Base-by-base conservation (phyloP, 257 asterid species). In the Knoxia roxburghii region DNA sequence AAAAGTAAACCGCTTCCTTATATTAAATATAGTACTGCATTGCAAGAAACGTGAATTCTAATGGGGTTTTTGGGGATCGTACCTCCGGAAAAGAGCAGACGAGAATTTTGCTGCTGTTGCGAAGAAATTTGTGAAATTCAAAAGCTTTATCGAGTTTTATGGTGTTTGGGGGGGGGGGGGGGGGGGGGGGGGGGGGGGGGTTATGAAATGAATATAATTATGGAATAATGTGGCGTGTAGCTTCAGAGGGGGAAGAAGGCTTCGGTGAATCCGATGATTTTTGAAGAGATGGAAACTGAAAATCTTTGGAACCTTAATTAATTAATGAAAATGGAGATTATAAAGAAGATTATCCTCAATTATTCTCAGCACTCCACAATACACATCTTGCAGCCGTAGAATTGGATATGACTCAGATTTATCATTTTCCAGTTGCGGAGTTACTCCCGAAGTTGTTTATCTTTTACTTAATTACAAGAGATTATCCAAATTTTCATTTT, bases 241-340 rank as follows among this genome's bases (percentile, higher is more conserved):
- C 14, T 46, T 40, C 52, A n/a, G 66, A 64, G 39, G 29, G 35
- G 56, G 21, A 24, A 40, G 23, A 26, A 48, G 30, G 73, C 83
- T 57, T 75, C 30, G 83, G 71, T 63, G 54, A 21, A 65, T 72
- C 75, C 80, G 83, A 30, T 39, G 53, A 57, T 40, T 24, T 41
- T 41, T 11, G 71, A 56, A 30, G 76, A 53, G 40, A 20, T 37
- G 48, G 68, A 30, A 50, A 37, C 14, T 26, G 54, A 48, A 26
- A 41, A 54, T 52, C 32, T 40, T 23, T 32, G 65, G 65, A 61
- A 23, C 30, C 58, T 5, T n/a, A 10, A 61, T 64, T 27, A 18
- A 23, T 46, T 60, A 7, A 45, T 23, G 1, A 14, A 23, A 29
- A 57, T 11, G 46, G 46, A 41, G 10, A 40, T 62, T 7, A 23